These are phyloP conservation scores for Salix brachista DNA, from an alignment of 345 rosid genomes.

Conservation along the genomic window DNA sequence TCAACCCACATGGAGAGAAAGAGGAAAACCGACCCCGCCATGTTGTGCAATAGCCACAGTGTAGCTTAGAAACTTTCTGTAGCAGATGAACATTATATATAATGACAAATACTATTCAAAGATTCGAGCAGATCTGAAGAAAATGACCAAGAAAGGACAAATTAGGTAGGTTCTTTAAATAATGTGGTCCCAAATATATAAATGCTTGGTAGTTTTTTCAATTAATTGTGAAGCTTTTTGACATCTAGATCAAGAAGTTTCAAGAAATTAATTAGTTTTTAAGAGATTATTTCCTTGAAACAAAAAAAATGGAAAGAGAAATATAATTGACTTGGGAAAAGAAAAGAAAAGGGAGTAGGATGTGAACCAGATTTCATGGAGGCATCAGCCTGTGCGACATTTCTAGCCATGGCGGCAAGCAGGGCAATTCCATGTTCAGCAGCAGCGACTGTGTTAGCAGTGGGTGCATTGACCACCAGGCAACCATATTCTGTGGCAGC, in stretches of 20 bases:
- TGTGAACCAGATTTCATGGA: slow-evolving; percentile 73
- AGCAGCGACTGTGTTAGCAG: slow-evolving; percentile 80
- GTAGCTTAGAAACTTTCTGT: background rate
- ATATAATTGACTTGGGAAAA: background rate
- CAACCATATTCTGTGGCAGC: slow-evolving; percentile 84
- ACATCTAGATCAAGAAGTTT: too few relatives aligned
- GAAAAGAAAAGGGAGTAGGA: too few relatives aligned
- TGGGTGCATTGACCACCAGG: slow-evolving; percentile 77
- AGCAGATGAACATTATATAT: background rate
- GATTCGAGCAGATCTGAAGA: background rate
- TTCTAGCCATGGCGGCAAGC: slow-evolving; percentile 71
- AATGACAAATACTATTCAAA: background rate
- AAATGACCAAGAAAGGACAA: background rate
- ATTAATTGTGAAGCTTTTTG: too few relatives aligned
- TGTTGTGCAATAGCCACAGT: background rate
- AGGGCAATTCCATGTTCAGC: slow-evolving; percentile 81
- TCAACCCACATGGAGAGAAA: background rate
- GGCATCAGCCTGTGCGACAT: slow-evolving; percentile 79
- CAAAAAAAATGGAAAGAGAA: background rate
- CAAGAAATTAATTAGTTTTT: too few relatives aligned
- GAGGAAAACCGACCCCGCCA: slow-evolving; percentile 11
- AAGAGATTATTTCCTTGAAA: background rate
- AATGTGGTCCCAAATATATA: too few relatives aligned
- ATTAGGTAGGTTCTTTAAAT: too few relatives aligned
- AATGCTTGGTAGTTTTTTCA: too few relatives aligned